Evolutionary conservation across 2,329 filamentous ascomycete species (phyloP), one percentile per base, ranked within the genome.

Genomic region (Coniochaeta ligniaria): DNA sequence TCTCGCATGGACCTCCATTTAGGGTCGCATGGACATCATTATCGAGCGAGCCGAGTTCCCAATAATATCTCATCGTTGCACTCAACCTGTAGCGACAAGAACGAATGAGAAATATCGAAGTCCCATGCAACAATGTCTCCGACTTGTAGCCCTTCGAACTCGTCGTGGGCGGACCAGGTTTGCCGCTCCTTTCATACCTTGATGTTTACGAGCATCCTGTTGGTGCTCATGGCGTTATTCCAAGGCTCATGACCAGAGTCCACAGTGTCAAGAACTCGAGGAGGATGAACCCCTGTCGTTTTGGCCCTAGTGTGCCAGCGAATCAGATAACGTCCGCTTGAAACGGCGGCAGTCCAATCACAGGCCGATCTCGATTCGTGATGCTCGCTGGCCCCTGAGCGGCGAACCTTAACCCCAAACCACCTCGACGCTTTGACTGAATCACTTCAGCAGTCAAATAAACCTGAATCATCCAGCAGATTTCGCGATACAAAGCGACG

Each of bases 291-390:
- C 47, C 47, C 28, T 26, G 47, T 52, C 47, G 47, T 52, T 52
- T 52, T 52, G 59, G 54, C 43, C 43, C 28, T 58, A 35, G 7
- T 59, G 54, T 47, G 43, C 57, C 60, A 61, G 58, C 58, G 45
- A 61, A 61, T 59, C 60, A 59, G 57, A 61, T 57, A 59, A 41
- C 60, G 57, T 33, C 56, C n/a, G 54, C 17, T 60, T 62, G 61
- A 62, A 62, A 62, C 61, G 55, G 54, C 17, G 45, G 24, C 9
- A n/a, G 35, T 31, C 61, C 61, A 60, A 62, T 62, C 61, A 62
- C 11, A 41, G 22, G 17, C 58, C 59, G 24, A 6, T 6, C 11
- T 28, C n/a, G 12, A 26, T 52, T 52, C 24, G 47, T 28, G 47
- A 31, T 52, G 47, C 26, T 26, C 14, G 24, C 22, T 9, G 14